Evolutionary conservation across 257 asterid genomes (phyloP).

Genomic region (Ilex aquifolium): DNA sequence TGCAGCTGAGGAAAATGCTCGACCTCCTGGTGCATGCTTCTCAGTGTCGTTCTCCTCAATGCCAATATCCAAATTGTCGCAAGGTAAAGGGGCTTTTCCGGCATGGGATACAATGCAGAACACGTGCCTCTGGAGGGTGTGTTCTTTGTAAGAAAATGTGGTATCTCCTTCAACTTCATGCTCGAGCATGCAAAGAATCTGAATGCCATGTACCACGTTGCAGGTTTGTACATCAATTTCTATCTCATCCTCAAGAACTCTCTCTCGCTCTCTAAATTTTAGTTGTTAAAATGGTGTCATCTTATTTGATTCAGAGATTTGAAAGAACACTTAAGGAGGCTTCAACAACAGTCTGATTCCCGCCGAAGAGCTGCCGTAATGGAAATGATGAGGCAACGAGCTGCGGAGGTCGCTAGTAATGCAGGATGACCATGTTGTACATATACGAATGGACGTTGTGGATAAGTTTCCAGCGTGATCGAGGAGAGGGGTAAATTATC

Average conservation of each 20-base stretch:
- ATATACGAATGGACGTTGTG: conserved; percentile 14
- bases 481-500: too few species aligned
- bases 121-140: conserved; percentile 93
- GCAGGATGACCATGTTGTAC: conserved; percentile 38
- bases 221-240: conserved; percentile 50
- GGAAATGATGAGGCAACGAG: conserved; percentile 97
- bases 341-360: conserved; percentile 89
- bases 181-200: conserved; percentile 95
- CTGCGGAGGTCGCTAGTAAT: conserved; percentile 78
- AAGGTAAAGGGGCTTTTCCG: conserved; percentile 98
- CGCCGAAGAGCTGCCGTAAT: conserved; percentile 93
- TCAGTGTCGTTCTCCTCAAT: conserved; percentile 69
- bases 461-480: conserved; percentile 2
- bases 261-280: not conserved
- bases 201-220: conserved; percentile 93
- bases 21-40: conserved; percentile 96
- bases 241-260: not conserved
- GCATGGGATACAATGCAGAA: conserved; percentile 77
- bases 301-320: conserved; percentile 50
- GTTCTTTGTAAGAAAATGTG: conserved; percentile 93
- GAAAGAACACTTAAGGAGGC: conserved; percentile 68
- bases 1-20: conserved; percentile 96
- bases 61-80: conserved; percentile 88
- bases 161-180: conserved; percentile 96
- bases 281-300: not conserved